Evolutionary conservation across 225 moss, liverwort and hornwort species (phyloP).

Genomic region (Lunularia cruciata): DNA sequence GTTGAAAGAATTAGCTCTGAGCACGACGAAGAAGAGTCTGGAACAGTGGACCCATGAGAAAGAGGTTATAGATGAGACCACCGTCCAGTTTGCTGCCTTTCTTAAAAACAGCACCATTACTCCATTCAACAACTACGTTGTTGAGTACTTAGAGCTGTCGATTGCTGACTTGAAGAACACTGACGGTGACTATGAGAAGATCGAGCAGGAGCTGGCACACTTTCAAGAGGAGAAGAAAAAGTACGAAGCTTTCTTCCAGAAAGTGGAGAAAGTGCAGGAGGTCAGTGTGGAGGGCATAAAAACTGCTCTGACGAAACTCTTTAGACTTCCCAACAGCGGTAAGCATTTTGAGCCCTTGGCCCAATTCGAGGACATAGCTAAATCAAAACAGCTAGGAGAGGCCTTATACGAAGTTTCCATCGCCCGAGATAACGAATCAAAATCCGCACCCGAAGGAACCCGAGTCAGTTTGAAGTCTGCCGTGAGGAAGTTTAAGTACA

Average conservation of each 20-base stretch:
- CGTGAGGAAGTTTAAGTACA: not conserved
- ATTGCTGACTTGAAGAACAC: conserved; percentile 20
- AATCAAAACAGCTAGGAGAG: conserved; percentile 13
- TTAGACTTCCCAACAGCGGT: conserved; percentile 15
- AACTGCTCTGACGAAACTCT: conserved; percentile 17
- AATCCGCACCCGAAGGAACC: not conserved
- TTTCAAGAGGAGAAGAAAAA: conserved; percentile 11
- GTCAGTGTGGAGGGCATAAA: conserved; percentile 15
- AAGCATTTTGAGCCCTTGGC: conserved; percentile 21
- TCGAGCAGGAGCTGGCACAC: conserved; percentile 15
- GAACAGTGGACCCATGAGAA: conserved; percentile 20
- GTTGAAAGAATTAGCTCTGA: conserved; percentile 18
- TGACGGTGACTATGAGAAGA: conserved; percentile 11
- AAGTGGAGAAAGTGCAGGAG: conserved; percentile 21
- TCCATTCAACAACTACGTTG: conserved; percentile 16
- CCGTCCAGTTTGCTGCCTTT: conserved; percentile 21
- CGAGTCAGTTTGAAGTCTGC: not conserved
- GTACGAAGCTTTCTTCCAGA: conserved; percentile 9
- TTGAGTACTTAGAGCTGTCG: conserved; percentile 26
- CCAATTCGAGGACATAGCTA: not conserved
- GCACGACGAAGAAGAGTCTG: conserved; percentile 13
- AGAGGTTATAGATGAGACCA: conserved; percentile 16
- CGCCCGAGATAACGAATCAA: not conserved
- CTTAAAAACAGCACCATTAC: conserved; percentile 24
- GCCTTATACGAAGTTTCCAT: conserved; percentile 16